Base-by-base conservation (phyloP, 2,329 filamentous ascomycete species). In the Ceratocystis diversiconidia region DNA sequence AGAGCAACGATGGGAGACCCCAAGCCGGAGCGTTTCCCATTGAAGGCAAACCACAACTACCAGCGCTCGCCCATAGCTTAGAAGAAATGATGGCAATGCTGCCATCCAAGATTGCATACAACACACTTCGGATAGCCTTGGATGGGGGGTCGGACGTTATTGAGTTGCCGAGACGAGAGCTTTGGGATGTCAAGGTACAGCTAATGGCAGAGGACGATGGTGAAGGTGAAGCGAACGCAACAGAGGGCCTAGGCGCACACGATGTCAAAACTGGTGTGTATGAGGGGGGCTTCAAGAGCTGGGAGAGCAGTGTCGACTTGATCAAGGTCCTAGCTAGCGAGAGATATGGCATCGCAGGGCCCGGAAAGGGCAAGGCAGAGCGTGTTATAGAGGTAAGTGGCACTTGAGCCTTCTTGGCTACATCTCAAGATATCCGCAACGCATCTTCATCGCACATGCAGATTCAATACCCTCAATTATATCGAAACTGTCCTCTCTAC, bases 241-340 rank as follows among this genome's bases (percentile, higher is more conserved):
- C 75, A 57, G 71, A 69, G 17, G 80, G 81, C 1, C 77, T 90
- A 44, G 85, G 84, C 48, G 79, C 81, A 68, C 85, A 88, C 69
- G 89, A 94, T 74, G 85, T 94, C 69, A 87, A 85, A 73, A 88
- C 88, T 65, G 89, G 89, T 63, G 83, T 92, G 67, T 94, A 94
- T 75, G 89, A 94, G 75, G 89, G 89, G 66, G 89, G 89, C 28
- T 91, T 92, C 77, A 94, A 94, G 77, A 92, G 87, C 71, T 94
- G 89, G 89, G 89, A 94, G 76, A 92, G 89, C 75, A 90, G 87
- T 67, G 79, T 91, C 63, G 89, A 94, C 73, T 78, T 94, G 19
- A 87, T 89, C 62, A 88, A 85, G 72, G 83, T 87, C n/a, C 74
- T 86, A 36, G 79, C 79, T 0, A 71, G 73, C 2, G 77, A 78